Evolutionary conservation across 495 filamentous ascomycete species (phyloP).

Genomic region (Aspergillus kassunensis): DNA sequence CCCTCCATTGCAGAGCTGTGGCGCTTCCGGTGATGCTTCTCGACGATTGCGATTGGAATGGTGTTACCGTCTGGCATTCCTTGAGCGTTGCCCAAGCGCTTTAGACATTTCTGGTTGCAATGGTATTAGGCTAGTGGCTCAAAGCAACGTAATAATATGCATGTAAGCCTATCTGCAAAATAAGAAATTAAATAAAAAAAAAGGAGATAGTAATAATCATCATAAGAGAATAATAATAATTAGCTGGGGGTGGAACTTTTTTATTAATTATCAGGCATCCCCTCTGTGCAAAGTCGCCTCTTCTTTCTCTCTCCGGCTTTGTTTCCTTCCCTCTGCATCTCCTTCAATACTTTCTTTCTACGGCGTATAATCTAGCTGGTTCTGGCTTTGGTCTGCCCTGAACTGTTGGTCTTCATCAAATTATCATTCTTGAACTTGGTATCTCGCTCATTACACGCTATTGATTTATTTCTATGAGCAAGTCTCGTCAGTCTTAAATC

Average conservation of each 20-base stretch:
- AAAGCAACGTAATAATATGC: slow-evolving; percentile 3
- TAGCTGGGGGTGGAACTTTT: slow-evolving; percentile 2
- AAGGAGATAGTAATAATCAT: not conserved
- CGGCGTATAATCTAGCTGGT: not conserved
- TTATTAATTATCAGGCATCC: slow-evolving; percentile 5
- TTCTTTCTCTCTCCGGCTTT: slow-evolving; percentile 9
- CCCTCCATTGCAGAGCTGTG: slow-evolving; percentile 2
- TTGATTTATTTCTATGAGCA: not conserved
- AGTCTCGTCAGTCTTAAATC: not conserved
- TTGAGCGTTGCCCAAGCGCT: slow-evolving; percentile 9
- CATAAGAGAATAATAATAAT: not conserved
- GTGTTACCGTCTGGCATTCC: slow-evolving; percentile 20
- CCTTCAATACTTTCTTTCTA: not conserved
- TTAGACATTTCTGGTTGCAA: slow-evolving; percentile 9
- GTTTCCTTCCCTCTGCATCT: slow-evolving; percentile 15
- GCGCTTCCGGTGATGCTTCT: slow-evolving; percentile 13
- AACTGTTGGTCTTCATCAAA: slow-evolving; percentile 8
- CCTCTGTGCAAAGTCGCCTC: slow-evolving; percentile 13
- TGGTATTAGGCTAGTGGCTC: not conserved
- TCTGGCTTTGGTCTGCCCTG: not conserved
- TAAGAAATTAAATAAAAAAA: slow-evolving; percentile 1
- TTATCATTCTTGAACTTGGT: too few relatives aligned
- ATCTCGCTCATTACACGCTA: too few relatives aligned
- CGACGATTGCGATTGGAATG: slow-evolving; percentile 17
- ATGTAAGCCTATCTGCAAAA: not conserved